These are phyloP conservation scores for Drechslerella stenobrocha DNA, from an alignment of 2,329 filamentous ascomycete species.

Conservation along the genomic window DNA sequence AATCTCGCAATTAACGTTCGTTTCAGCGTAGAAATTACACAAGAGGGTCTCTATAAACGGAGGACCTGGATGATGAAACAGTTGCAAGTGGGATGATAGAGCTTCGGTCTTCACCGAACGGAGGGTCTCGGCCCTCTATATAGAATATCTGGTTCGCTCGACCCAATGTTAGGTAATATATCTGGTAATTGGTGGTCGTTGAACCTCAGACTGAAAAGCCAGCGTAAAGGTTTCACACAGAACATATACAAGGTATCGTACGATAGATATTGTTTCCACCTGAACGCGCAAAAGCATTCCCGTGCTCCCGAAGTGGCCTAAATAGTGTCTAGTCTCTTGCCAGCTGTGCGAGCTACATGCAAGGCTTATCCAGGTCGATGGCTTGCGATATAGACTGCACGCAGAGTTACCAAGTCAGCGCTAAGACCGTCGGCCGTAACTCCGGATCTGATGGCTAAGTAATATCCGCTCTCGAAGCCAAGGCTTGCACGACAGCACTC, in stretches of 20 bases:
- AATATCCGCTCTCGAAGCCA: constrained; percentile 28
- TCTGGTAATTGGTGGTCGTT: not conserved
- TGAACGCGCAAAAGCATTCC: constrained; percentile 27
- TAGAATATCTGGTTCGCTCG: not conserved
- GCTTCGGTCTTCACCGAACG: constrained; percentile 4
- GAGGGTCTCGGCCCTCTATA: not conserved
- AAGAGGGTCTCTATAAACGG: not conserved
- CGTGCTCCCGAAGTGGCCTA: constrained; percentile 11
- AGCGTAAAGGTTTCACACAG: not conserved
- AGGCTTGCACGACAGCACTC: constrained; percentile 30
- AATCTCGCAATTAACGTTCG: constrained; percentile 16
- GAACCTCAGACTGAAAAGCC: not conserved
- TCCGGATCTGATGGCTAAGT: constrained; percentile 18
- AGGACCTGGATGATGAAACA: not conserved
- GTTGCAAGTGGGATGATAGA: not conserved
- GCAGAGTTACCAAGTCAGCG: constrained; percentile 25
- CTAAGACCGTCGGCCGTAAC: constrained; percentile 42
- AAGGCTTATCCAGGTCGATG: constrained; percentile 7
- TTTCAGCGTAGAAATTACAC: not conserved
- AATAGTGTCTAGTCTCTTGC: constrained; percentile 7
- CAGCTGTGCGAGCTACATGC: not conserved
- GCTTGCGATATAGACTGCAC: constrained; percentile 4
- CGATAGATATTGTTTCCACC: constrained; percentile 1
- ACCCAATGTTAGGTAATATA: not conserved
- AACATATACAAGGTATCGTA: not conserved